Base-by-base conservation (phyloP, 2,329 filamentous ascomycete genomes). In the Aspergillus uvarum region DNA sequence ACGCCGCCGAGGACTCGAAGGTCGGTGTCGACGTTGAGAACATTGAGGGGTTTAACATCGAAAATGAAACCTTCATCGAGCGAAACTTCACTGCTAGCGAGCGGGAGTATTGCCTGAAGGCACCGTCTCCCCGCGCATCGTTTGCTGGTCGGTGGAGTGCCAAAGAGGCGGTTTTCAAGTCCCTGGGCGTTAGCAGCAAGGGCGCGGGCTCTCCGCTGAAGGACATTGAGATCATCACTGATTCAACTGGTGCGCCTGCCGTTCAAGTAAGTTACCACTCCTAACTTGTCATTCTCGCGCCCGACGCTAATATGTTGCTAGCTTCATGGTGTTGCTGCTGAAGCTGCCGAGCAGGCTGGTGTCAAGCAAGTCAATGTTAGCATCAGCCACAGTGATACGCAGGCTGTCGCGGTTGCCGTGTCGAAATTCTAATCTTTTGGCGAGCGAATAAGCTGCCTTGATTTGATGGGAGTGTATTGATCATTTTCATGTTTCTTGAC, bases 141-240 rank as follows among this genome's bases (percentile, higher is more conserved):
- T 99, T 97, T 78, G 92, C 94, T 5, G 95, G 95, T 53, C 88
- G 92, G 68, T 99, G 95, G 95, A 94, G 89, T 70, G 95, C 95
- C 38, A 99, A 99, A 82, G 95, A 99, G 57, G 95, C 95, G 29
- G 93, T 99, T 0, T 99, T 99, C 85, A 99, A 99, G 86, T 92
- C 91, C 42, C 83, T 99, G 14, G 92, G 93, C 67, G 93, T 98
- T 12, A 80, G 85, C 68, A 89, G 93, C 77, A 88, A 90, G 79
- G 95, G 95, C 63, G 93, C 90, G 10, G 95, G 96, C 65, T 94
- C 95, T 61, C 84, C 92, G 16, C 78, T 99, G 78, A 95, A 89
- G 82, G 93, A 98, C 47, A 99, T 99, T 80, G 96, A 99, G 80
- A 94, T 99, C 69, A 77, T 86, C 63, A 89, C 88, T 70, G 89